Evolutionary conservation across 2,329 filamentous ascomycete species (phyloP).

Genomic region (Colletotrichum spinosum): DNA sequence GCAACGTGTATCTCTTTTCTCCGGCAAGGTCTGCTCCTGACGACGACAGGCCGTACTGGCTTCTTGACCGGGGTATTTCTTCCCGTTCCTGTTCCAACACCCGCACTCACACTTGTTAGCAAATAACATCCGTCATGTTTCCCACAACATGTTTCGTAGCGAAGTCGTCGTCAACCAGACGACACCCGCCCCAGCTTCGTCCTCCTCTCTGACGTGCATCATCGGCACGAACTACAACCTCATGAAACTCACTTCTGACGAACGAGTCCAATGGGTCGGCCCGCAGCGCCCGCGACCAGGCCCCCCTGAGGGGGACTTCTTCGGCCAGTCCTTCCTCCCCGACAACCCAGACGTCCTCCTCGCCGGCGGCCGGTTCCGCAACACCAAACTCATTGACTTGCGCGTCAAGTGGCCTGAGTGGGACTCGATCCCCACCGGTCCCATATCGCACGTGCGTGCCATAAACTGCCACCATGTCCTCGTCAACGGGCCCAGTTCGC

Average conservation of each 20-base stretch:
- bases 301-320: slow-evolving; percentile 50
- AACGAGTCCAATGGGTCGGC: slow-evolving; percentile 49
- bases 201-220: slow-evolving; percentile 55
- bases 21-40: slow-evolving; percentile 45
- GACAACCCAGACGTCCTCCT: slow-evolving; percentile 58
- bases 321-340: slow-evolving; percentile 61
- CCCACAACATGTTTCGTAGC: slow-evolving; percentile 42
- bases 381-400: slow-evolving; percentile 59
- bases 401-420: slow-evolving; percentile 50
- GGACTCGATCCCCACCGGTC: slow-evolving; percentile 51
- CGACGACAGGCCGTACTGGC: slow-evolving; percentile 50
- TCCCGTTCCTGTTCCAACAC: background rate
- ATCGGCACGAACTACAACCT: slow-evolving; percentile 63
- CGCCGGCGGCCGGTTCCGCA: slow-evolving; percentile 62
- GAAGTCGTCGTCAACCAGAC: slow-evolving; percentile 54
- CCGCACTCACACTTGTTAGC: slow-evolving; percentile 36
- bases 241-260: slow-evolving; percentile 48
- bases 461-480: slow-evolving; percentile 63
- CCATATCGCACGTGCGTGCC: slow-evolving; percentile 62
- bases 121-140: slow-evolving; percentile 47
- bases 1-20: slow-evolving; percentile 52
- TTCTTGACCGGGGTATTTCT: slow-evolving; percentile 44
- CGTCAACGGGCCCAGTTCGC: slow-evolving; percentile 61
- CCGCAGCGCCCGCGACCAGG: slow-evolving; percentile 40
- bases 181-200: slow-evolving; percentile 52